Evolutionary conservation across 371 early-diverging fungal species (phyloP), one percentile per base, ranked within the genome.

Genomic region (Syncephalastrum monosporum): DNA sequence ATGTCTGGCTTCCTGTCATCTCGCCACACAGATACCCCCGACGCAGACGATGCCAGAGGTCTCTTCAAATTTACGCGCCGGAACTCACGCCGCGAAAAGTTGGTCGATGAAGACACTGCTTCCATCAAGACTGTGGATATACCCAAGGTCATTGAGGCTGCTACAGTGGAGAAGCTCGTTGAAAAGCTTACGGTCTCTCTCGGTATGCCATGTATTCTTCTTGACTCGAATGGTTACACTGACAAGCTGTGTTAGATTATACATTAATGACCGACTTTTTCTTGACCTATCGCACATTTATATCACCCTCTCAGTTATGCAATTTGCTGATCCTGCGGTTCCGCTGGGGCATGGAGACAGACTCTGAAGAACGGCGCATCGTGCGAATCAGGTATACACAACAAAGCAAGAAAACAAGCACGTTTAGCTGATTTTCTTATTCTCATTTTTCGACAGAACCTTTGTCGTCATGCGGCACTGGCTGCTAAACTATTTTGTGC

Each of bases 251-350:
- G 13, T 42, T 57, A 82, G 89, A 88, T 55, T 88, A 88, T 60
- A 85, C 82, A 7, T 86, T 84, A 41, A 72, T 88, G 72, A 82
- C 85, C 44, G 89, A 88, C 58, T 88, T 88, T 59, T 88, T 88
- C 65, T 68, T 88, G 52, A 84, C 85, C 21, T 88, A 85, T 49
- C 77, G 89, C n/a, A 71, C 79, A 16, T 88, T 88, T 51, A 69
- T 87, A n/a, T 62, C 73, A 1, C 81, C 86, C 1, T 51, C 74
- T 17, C 75, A 82, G n/a, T 57, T 88, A 24, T 79, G 85, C 50
- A 74, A 76, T 48, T 54, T 88, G 24, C 59, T 88, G 16, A 70
- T 85, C 17, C 64, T 80, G 16, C 74, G 89, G 17, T 84, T 86
- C 53, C 65, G 69, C 8, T 86, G 85, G 85, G 85, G 83, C 23